These are phyloP conservation scores for Metschnikowia corniflorae DNA, from an alignment of 805 yeast species.

Conservation along the genomic window DNA sequence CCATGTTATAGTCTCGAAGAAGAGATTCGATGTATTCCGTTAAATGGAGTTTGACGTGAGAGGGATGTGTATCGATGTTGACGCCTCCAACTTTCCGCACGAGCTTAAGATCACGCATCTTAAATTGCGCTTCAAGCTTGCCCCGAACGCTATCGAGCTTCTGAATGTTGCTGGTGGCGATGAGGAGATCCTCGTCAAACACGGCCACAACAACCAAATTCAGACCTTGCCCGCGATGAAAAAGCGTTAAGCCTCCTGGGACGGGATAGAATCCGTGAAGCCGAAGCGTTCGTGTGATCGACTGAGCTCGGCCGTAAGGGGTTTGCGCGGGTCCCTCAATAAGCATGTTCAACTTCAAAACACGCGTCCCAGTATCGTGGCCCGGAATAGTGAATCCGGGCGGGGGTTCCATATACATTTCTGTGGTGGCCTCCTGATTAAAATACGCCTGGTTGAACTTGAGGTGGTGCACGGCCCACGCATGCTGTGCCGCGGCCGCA, in stretches of 20 bases:
- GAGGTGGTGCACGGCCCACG: neutral
- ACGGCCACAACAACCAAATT: neutral
- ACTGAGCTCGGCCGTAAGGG: neutral
- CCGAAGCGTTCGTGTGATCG: slow-evolving; percentile 1
- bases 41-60: neutral
- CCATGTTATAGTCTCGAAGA: slow-evolving; percentile 3
- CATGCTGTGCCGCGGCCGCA: neutral
- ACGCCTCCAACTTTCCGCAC: neutral
- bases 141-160: neutral
- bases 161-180: neutral
- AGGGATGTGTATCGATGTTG: neutral
- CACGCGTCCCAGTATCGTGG: neutral
- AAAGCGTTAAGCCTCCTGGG: neutral
- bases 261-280: neutral
- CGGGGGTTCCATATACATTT: neutral
- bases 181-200: slow-evolving; percentile 1
- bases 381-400: neutral
- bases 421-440: neutral
- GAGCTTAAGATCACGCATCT: neutral
- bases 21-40: slow-evolving; percentile 4
- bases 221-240: neutral
- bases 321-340: neutral
- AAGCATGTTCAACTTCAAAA: neutral
- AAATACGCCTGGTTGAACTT: slow-evolving; percentile 1
- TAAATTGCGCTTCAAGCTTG: neutral